Evolutionary conservation across 805 yeast species (phyloP).

Genomic region (Metschnikowia noctiluminum): DNA sequence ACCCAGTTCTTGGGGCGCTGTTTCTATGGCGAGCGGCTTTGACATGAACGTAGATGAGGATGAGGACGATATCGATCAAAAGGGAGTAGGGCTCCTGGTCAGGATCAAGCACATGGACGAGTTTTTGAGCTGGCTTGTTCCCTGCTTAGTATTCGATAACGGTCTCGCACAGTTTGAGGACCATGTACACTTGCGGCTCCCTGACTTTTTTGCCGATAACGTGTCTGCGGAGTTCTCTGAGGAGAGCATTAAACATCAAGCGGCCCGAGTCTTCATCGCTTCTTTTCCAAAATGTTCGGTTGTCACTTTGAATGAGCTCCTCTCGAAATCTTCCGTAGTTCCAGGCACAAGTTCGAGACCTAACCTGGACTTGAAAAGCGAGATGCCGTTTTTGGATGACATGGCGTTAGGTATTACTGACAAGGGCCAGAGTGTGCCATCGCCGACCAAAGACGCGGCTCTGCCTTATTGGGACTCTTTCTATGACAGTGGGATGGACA

Average conservation of each 20-base stretch:
- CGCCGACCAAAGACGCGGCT: neutral
- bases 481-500: neutral
- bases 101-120: constrained; percentile 29
- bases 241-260: constrained; percentile 15
- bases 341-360: neutral
- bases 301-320: constrained; percentile 33
- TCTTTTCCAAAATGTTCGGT: constrained; percentile 33
- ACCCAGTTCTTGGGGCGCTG: constrained; percentile 12
- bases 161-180: constrained; percentile 24
- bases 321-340: constrained; percentile 18
- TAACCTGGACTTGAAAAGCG: constrained; percentile 15
- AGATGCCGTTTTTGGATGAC: constrained; percentile 36
- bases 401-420: constrained; percentile 24
- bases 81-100: constrained; percentile 30
- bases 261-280: constrained; percentile 21
- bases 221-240: constrained; percentile 13
- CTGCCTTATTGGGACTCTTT: constrained; percentile 38
- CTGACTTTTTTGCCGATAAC: constrained; percentile 7
- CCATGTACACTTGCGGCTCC: constrained; percentile 13
- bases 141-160: constrained; percentile 37
- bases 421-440: neutral
- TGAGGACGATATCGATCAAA: constrained; percentile 31
- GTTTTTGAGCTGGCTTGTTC: constrained; percentile 38
- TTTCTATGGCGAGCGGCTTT: constrained; percentile 24
- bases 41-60: constrained; percentile 35